Evolutionary conservation across 345 rosid species (phyloP), one percentile per base, ranked within the genome.

Genomic region (Lepidium sativum): DNA sequence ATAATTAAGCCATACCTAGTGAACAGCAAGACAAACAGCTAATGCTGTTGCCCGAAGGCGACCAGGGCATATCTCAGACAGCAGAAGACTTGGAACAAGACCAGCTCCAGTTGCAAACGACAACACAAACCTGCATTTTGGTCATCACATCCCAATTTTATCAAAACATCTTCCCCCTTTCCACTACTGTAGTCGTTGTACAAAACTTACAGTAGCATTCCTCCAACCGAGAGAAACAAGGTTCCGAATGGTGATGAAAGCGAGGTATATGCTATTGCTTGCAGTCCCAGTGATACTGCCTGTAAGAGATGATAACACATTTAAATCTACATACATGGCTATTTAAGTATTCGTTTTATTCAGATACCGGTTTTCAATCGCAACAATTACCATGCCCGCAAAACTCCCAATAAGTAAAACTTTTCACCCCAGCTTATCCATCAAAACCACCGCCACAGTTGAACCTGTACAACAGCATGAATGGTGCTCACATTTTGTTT

Each of bases 371-470:
- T 56, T 64, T 52, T 65, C 41, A 14, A 18, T 49, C 65, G 55
- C 69, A 63, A 49, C 39, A 52, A 50, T 82, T 79, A 92, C 98
- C 94, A 86, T 85, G 56, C 88, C 98, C n/a, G 74, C 76, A 82
- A 92, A 92, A 65, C 98, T 92, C 72, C 96, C 89, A 53, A 89
- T 70, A 40, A 92, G 96, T 57, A 92, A 89, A 75, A 84, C 80
- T 79, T 75, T 87, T 71, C 94, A 87, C 40, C 98, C 98, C 18
- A 89, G 84, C 77, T 82, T 92, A 74, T 89, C 98, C 96, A 92
- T 86, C 83, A 92, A 80, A 74, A 86, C 40, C 83, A 79, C 82
- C 6, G 98, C 97, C 67, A 86, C 17, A 58, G 82, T 49, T 53
- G 97, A 89, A 53, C 96, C 94, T 89, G 82, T 56, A 51, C 65